Conservation (phyloP, 495 filamentous ascomycete genomes). For the Parachaetomium inaequale region DNA sequence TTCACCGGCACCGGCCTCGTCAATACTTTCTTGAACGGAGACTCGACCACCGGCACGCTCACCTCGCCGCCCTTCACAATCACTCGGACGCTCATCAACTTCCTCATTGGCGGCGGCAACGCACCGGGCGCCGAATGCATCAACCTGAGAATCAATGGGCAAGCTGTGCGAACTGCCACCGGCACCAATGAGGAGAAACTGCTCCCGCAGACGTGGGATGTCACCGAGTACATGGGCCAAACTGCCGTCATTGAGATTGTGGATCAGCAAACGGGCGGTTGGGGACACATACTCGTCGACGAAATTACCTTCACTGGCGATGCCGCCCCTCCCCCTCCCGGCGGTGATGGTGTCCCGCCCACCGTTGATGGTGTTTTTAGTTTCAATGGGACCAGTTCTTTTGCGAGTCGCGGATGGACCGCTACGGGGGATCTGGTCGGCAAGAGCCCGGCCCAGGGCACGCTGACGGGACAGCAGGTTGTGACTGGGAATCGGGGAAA, state of each 20-base stretch:
- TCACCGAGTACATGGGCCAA: neutral
- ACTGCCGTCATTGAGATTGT: neutral
- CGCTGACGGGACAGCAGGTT: neutral
- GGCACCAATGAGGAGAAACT: neutral
- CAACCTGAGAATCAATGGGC: neutral
- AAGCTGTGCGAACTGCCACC: neutral
- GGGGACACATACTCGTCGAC: conserved; percentile 1
- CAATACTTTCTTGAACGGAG: conserved; percentile 1
- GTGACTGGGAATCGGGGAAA: neutral
- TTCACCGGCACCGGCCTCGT: neutral
- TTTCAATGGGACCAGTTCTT: neutral
- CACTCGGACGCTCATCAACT: neutral
- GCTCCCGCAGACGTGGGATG: neutral
- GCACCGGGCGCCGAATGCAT: neutral
- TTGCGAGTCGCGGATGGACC: conserved; percentile 1
- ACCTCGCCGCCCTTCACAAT: conserved; percentile 4
- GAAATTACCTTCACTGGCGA: neutral
- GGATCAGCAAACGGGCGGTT: neutral
- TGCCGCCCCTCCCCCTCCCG: neutral
- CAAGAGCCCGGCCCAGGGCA: neutral
- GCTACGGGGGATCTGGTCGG: neutral
- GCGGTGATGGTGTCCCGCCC: neutral
- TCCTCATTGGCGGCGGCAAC: conserved; percentile 6
- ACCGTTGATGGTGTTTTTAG: neutral
- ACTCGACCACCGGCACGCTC: conserved; percentile 6